Evolutionary conservation across 2,329 filamentous ascomycete species (phyloP), one percentile per base, ranked within the genome.

Genomic region (Endothia cerciana): DNA sequence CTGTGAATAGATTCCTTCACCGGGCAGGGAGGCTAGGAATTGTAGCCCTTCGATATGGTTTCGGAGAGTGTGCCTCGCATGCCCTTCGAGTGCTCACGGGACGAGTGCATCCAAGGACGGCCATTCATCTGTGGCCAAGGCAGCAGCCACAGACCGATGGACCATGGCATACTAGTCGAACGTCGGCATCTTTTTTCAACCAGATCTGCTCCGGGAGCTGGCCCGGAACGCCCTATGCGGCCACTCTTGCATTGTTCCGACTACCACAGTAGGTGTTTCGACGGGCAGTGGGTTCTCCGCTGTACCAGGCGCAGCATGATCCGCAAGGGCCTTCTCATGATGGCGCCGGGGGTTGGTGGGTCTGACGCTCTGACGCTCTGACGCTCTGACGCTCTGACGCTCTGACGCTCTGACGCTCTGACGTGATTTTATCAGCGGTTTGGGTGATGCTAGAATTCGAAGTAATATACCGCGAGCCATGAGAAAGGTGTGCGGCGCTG

Each of bases 201-300:
- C 57, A 30, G 3, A 10, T 41, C 17, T 43, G 22, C 30, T 28
- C 5, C 8, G 15, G 11, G 17, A 45, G 25, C 10, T 47, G 15
- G 25, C 19, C n/a, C 40, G 25, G 40, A 36, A 30, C 38, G 49
- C 22, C 57, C 30, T n/a, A 45, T 41, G 51, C 36, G 40, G 38
- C 60, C 6, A 36, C 13, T 15, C 6, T 47, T n/a, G 38, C 19
- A 36, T 60, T 33, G 60, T 45, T 56, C 57, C 49, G 57, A 47
- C 40, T 49, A n/a, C n/a, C n/a, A n/a, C n/a, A n/a, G n/a, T n/a
- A 36, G 19, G 51, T 63, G 49, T 47, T 63, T 63, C 49, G 60
- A 38, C 25, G 51, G 19, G 51, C 5, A n/a, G n/a, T n/a, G n/a
- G 49, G 22, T 36, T 45, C 51, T 45, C 60, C 40, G 40, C 28